Evolutionary conservation across 306 rosid genomes (phyloP), one percentile per base, ranked within the genome.

Genomic region (Lathyrus sativus): DNA sequence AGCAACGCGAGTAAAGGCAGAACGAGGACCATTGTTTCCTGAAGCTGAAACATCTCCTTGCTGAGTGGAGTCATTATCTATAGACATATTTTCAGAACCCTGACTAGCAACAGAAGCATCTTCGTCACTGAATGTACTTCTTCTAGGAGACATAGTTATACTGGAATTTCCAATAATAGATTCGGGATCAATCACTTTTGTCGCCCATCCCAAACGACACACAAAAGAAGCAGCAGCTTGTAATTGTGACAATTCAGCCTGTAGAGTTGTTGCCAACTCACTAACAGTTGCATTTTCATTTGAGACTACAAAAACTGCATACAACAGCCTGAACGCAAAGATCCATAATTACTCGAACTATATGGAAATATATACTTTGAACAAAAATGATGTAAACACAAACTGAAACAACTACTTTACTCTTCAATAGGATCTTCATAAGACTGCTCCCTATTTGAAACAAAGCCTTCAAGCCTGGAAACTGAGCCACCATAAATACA

Each of bases 381-480:
- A 75, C 49, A 74, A 75, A 64, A 14, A 42, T 45, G 19, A 70
- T 46, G 64, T 48, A 54, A 77, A 68, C 46, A 26, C 11, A 58
- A 38, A 62, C 43, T 62, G 54, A 85, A 76, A 81, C 24, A 77
- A 71, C 74, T 75, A 74, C 80, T 86, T 86, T 87, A 92, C 98
- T 92, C 98, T 88, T 92, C 98, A 72, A 89, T 92, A 65, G 98
- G 98, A 84, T 92, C 96, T 85, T 92, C 98, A 48, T 89, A 89
- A 26, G 96, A 89, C 80, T 89, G 98, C 91, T 92, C 98, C 84
- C 95, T 83, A 88, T 92, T 92, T 66, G 96, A 92, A 81, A 92
- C 95, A 89, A 92, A 92, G 44, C 98, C 98, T 87, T 92, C 98
- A 77, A 92, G 98, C 91, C 89, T 87, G 80, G 87, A 89, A 81